These are phyloP conservation scores for Ogataea paradorogensis DNA, from an alignment of 805 yeast genomes.

Conservation along the genomic window DNA sequence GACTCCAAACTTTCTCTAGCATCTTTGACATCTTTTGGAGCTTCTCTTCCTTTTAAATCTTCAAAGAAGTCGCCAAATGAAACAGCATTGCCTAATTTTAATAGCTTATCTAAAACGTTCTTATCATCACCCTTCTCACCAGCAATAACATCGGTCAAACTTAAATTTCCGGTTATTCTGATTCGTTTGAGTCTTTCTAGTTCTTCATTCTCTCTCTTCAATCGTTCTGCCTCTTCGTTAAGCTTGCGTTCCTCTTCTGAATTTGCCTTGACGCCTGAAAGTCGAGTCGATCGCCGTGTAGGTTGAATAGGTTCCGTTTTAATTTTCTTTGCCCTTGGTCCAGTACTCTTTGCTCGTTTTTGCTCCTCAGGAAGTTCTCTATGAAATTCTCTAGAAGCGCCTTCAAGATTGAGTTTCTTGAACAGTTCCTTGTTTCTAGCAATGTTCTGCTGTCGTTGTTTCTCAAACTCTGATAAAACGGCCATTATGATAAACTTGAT, in stretches of 20 bases:
- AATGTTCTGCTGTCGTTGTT: slow-evolving; percentile 71
- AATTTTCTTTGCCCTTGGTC: slow-evolving; percentile 24
- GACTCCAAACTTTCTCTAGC: slow-evolving; percentile 53
- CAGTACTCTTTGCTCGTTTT: slow-evolving; percentile 31
- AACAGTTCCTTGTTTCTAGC: slow-evolving; percentile 77
- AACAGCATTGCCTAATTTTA: slow-evolving; percentile 46
- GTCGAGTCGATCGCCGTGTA: slow-evolving; percentile 70
- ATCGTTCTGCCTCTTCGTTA: slow-evolving; percentile 35
- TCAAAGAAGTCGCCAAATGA: slow-evolving; percentile 74
- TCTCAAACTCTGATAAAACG: slow-evolving; percentile 61
- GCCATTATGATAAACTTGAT: slow-evolving; percentile 19
- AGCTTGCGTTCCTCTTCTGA: slow-evolving; percentile 48
- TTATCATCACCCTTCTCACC: slow-evolving; percentile 35
- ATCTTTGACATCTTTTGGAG: slow-evolving; percentile 41
- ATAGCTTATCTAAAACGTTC: slow-evolving; percentile 32
- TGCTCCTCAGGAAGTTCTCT: slow-evolving; percentile 36
- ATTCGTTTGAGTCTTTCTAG: slow-evolving; percentile 49
- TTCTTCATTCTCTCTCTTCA: slow-evolving; percentile 33
- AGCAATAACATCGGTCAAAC: slow-evolving; percentile 53
- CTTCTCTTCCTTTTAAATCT: slow-evolving; percentile 39
- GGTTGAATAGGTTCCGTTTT: slow-evolving; percentile 43
- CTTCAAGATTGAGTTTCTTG: slow-evolving; percentile 63
- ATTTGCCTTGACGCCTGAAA: slow-evolving; percentile 60
- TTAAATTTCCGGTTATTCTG: slow-evolving; percentile 64
- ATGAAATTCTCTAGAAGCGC: slow-evolving; percentile 51